Percentiles rank a stretch among this genome's conserved stretches.
These are phyloP conservation scores for Narthecium ossifragum DNA, from an alignment of 106 monocot genomes.

Conservation along the genomic window DNA sequence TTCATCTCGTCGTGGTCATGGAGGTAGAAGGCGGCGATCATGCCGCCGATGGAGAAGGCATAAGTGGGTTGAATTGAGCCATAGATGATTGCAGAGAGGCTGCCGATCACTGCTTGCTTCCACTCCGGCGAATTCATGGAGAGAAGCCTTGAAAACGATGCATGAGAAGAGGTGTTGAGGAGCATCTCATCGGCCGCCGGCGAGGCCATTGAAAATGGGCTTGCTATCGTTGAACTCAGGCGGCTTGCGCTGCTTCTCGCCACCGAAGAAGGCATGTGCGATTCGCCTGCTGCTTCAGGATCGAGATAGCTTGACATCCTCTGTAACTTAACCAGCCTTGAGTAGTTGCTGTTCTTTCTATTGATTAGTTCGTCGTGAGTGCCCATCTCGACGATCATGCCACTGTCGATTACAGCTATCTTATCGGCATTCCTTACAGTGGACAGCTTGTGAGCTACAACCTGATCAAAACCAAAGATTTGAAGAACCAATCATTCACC, in stretches of 20 bases:
- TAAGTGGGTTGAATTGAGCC: slow-evolving; percentile 61
- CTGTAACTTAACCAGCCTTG: slow-evolving; percentile 45
- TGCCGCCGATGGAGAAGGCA: slow-evolving; percentile 63
- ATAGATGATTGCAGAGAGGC: slow-evolving; percentile 40
- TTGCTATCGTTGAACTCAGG: slow-evolving; percentile 34
- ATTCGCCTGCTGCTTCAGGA: slow-evolving; percentile 29
- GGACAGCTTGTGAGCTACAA: slow-evolving; percentile 82
- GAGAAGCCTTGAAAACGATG: slow-evolving; percentile 62
- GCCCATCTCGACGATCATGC: slow-evolving; percentile 59
- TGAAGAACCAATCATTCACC: too few relatives aligned
- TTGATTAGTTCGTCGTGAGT: slow-evolving; percentile 48
- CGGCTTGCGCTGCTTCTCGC: slow-evolving; percentile 50
- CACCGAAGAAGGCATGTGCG: slow-evolving; percentile 28
- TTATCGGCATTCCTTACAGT: slow-evolving; percentile 63
- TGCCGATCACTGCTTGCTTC: slow-evolving; percentile 52
- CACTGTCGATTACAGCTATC: slow-evolving; percentile 54
- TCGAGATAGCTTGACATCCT: slow-evolving; percentile 37
- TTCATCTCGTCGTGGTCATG: slow-evolving; percentile 42
- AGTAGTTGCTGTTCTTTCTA: slow-evolving; percentile 34
- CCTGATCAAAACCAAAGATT: too few relatives aligned
- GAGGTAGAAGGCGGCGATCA: slow-evolving; percentile 66
- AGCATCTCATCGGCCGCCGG: slow-evolving; percentile 9
- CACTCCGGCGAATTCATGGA: slow-evolving; percentile 69
- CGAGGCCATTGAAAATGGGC: slow-evolving; percentile 19
- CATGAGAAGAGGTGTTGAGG: background rate